Evolutionary conservation across 2,329 filamentous ascomycete genomes (phyloP).

Genomic region (Cladophialophora bantiana): DNA sequence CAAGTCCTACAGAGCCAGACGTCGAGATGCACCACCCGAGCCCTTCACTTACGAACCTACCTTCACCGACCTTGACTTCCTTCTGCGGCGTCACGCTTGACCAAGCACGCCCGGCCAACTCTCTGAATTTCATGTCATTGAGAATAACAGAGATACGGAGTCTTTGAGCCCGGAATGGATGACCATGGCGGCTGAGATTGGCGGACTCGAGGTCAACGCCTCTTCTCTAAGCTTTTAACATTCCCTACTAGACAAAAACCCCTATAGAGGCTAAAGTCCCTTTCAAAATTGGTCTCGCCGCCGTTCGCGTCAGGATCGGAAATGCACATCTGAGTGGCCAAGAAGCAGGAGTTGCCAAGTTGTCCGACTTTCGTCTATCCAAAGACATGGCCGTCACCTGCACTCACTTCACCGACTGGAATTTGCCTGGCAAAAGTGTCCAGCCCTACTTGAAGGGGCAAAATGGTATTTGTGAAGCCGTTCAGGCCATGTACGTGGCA

Average conservation of each 20-base stretch:
- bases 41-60: slow-evolving; percentile 7
- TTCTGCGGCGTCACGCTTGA: slow-evolving; percentile 23
- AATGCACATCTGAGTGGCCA: slow-evolving; percentile 10
- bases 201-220: slow-evolving; percentile 12
- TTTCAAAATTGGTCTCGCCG: slow-evolving; percentile 19
- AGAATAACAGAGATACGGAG: slow-evolving; percentile 1
- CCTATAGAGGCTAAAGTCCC: slow-evolving; percentile 9
- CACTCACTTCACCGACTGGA: slow-evolving; percentile 24
- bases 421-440: slow-evolving; percentile 16
- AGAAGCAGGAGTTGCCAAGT: background rate
- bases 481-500: background rate
- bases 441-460: slow-evolving; percentile 15
- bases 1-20: background rate
- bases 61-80: slow-evolving; percentile 16
- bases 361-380: slow-evolving; percentile 24
- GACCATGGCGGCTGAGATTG: slow-evolving; percentile 14
- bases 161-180: slow-evolving; percentile 10
- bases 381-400: slow-evolving; percentile 20
- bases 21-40: background rate
- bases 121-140: slow-evolving; percentile 20
- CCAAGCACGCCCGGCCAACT: slow-evolving; percentile 13
- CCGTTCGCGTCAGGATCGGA: slow-evolving; percentile 20
- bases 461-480: slow-evolving; percentile 19
- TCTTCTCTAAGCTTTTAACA: slow-evolving; percentile 1
- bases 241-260: slow-evolving; percentile 8